Evolutionary conservation across 208 protist species (phyloP).

Genomic region (Naegleria gruberi): DNA sequence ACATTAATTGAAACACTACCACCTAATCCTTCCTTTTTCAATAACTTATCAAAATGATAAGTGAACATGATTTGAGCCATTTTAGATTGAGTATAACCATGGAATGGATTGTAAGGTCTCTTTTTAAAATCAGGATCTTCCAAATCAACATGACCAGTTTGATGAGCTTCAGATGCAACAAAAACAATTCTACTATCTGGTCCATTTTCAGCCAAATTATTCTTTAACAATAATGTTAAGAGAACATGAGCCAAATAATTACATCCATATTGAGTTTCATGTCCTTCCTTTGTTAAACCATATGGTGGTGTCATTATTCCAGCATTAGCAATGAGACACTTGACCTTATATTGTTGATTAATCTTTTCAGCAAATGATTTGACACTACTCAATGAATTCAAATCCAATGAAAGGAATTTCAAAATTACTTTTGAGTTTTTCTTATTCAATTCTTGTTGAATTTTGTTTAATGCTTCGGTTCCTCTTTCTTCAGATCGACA

Average conservation of each 20-base stretch:
- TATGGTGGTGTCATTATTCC: not conserved
- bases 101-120: not conserved
- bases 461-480: not conserved
- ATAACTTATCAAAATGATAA: not conserved
- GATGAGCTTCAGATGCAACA: not conserved
- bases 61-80: not conserved
- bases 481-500: not conserved
- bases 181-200: not conserved
- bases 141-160: not conserved
- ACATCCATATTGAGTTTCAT: not conserved
- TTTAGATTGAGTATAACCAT: constrained; percentile 6
- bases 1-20: not conserved
- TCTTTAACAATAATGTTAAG: not conserved
- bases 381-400: not conserved
- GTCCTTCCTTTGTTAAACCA: not conserved
- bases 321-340: not conserved
- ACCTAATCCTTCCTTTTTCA: not conserved
- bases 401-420: not conserved
- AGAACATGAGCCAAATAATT: constrained; percentile 9
- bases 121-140: not conserved
- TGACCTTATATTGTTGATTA: not conserved
- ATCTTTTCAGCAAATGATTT: not conserved
- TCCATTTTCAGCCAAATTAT: not conserved
- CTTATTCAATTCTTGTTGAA: not conserved
- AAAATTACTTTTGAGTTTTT: not conserved